Conservation (phyloP, 176 grass and related monocot genomes). For the Triticum timopheevii region DNA sequence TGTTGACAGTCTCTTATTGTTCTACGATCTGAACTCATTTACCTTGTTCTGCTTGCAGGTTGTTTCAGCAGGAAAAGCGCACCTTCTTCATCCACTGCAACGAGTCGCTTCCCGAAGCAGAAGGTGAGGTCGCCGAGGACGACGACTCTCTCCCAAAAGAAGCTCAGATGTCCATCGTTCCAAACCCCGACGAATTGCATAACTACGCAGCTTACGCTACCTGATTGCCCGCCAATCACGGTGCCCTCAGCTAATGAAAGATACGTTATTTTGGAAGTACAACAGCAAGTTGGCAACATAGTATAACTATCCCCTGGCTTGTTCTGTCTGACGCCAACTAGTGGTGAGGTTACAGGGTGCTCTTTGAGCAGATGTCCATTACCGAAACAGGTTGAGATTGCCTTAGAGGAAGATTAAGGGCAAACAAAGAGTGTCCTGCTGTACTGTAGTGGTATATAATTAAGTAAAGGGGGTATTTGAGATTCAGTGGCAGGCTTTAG, state of each 20-base stretch:
- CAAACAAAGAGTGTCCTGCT: not conserved
- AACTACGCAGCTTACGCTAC: conserved; percentile 47
- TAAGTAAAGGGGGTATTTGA: not conserved
- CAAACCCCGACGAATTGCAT: conserved; percentile 42
- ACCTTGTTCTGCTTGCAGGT: conserved; percentile 26
- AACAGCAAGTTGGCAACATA: conserved; percentile 12
- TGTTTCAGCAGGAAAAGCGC: conserved; percentile 85
- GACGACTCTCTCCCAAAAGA: conserved; percentile 46
- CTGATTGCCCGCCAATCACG: not conserved
- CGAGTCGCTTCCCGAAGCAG: conserved; percentile 38
- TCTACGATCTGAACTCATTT: not conserved
- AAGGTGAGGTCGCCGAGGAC: conserved; percentile 31
- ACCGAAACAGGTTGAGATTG: not conserved
- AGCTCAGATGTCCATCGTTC: conserved; percentile 41
- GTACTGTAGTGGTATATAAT: not conserved
- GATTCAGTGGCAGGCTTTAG: not conserved
- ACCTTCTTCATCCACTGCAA: conserved; percentile 80
- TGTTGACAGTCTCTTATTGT: not conserved
- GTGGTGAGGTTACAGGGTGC: not conserved
- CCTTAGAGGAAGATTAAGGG: not conserved
- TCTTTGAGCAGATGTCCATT: not conserved
- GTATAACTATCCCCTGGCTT: not conserved
- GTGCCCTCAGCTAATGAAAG: not conserved
- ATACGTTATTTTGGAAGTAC: not conserved
- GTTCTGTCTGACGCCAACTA: not conserved